Percentiles rank a stretch among this genome's conserved stretches.
Conservation (phyloP, 108 stramenopile genomes). For the Skeletonema marinoi region DNA sequence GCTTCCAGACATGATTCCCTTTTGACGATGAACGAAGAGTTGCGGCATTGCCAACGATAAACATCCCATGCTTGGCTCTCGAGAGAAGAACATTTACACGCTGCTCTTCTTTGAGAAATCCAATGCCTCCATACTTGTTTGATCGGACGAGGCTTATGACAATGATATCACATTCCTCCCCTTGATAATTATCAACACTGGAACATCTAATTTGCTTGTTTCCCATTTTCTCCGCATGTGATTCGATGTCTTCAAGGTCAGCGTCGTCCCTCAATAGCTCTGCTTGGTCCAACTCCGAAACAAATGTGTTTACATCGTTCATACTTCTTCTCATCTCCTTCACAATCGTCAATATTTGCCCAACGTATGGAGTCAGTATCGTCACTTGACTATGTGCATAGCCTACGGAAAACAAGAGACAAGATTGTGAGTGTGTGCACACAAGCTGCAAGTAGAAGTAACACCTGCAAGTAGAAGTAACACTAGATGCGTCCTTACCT, state of each 20-base stretch:
- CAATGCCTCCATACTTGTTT: slow-evolving; percentile 64
- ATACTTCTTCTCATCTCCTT: slow-evolving; percentile 17
- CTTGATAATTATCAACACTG: slow-evolving; percentile 88
- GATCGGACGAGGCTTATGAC: slow-evolving; percentile 79
- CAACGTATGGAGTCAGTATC: slow-evolving; percentile 58
- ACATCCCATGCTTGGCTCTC: slow-evolving; percentile 65
- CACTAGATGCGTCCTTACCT: slow-evolving; percentile 8
- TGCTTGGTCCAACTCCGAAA: slow-evolving; percentile 42
- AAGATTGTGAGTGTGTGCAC: no score
- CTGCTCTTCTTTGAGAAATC: slow-evolving; percentile 84
- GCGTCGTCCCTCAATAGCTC: slow-evolving; percentile 26
- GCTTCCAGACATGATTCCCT: slow-evolving; percentile 43
- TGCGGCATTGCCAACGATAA: slow-evolving; percentile 51
- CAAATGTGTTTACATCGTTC: slow-evolving; percentile 31
- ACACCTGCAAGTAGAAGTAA: no score
- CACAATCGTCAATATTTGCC: slow-evolving; percentile 46
- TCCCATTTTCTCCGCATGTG: no score
- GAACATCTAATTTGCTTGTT: slow-evolving; percentile 39
- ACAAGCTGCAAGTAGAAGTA: no score
- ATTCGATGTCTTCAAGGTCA: no score
- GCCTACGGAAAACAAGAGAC: no score
- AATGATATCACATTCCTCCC: slow-evolving; percentile 89
- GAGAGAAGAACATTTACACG: slow-evolving; percentile 93
- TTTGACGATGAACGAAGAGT: slow-evolving; percentile 18
- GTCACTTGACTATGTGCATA: slow-evolving; percentile 41